Conservation (phyloP, 495 filamentous ascomycete genomes). For the Zalerion maritima region DNA sequence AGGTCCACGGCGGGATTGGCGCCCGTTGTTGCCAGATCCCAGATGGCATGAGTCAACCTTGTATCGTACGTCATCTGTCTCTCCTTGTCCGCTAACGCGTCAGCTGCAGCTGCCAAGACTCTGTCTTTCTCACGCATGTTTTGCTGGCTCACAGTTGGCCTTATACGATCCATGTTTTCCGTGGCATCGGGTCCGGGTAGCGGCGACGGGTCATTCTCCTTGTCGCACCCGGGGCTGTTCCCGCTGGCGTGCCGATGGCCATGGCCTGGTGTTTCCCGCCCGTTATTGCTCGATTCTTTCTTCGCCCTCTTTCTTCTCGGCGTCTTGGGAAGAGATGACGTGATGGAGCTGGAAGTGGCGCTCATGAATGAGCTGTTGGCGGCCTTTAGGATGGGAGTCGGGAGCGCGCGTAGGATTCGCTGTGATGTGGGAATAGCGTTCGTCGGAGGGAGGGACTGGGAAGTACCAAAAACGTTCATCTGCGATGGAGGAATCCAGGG, state of each 20-base stretch:
- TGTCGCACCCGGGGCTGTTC: conserved; percentile 10
- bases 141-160: conserved; percentile 17
- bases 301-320: conserved; percentile 42
- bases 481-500: conserved; percentile 99
- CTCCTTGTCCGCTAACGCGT: conserved; percentile 44
- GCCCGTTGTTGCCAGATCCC: conserved; percentile 82
- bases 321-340: conserved; percentile 64
- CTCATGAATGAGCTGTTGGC: conserved; percentile 92
- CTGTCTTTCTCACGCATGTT: conserved; percentile 7
- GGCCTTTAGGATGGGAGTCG: conserved; percentile 80
- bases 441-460: conserved; percentile 56
- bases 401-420: conserved; percentile 76
- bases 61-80: conserved; percentile 70
- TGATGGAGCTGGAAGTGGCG: conserved; percentile 79
- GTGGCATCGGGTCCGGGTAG: no score
- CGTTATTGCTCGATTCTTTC: conserved; percentile 36
- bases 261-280: conserved; percentile 17
- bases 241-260: conserved; percentile 21
- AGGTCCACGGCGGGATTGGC: conserved; percentile 92
- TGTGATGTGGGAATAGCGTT: conserved; percentile 85
- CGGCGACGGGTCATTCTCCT: conserved; percentile 11
- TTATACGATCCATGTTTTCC: conserved; percentile 16
- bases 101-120: conserved; percentile 15
- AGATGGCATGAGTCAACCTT: conserved; percentile 79
- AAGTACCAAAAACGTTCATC: conserved; percentile 66